Conservation (phyloP, 495 filamentous ascomycete genomes). For the Letharia columbiana region DNA sequence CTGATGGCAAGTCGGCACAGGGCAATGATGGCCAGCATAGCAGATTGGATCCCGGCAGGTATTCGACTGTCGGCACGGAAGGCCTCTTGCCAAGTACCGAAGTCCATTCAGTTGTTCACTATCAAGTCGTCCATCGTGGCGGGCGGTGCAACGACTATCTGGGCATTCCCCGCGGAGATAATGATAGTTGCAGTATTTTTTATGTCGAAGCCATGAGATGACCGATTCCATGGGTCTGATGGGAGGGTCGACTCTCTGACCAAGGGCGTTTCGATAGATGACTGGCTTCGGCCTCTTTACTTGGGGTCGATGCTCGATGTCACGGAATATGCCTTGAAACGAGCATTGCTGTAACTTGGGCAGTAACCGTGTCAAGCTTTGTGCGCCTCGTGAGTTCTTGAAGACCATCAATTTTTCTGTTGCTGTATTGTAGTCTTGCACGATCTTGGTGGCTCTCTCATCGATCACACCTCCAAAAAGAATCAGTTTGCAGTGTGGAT, state of each 20-base stretch:
- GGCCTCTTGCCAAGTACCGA: not conserved
- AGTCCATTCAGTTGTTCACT: not conserved
- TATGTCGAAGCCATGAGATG: not conserved
- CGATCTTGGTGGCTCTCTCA: not conserved
- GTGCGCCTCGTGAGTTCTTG: not conserved
- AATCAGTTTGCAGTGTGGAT: not conserved
- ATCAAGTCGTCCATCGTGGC: not conserved
- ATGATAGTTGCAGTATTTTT: not conserved
- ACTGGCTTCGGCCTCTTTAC: not conserved
- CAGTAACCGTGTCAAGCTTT: not conserved
- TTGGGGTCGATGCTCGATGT: not conserved
- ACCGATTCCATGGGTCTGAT: not conserved
- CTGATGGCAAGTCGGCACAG: constrained; percentile 1
- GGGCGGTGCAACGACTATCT: not conserved
- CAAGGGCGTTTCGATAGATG: not conserved
- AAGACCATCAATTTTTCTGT: not conserved
- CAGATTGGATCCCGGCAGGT: not conserved
- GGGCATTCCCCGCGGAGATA: not conserved
- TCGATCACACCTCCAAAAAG: not conserved
- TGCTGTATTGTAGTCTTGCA: not conserved
- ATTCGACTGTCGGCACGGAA: not conserved
- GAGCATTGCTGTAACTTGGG: not conserved
- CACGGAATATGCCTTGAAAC: not conserved
- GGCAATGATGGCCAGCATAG: not conserved
- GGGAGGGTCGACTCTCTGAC: not conserved